Conservation (phyloP, 345 rosid species). For the Turnera subulata region DNA sequence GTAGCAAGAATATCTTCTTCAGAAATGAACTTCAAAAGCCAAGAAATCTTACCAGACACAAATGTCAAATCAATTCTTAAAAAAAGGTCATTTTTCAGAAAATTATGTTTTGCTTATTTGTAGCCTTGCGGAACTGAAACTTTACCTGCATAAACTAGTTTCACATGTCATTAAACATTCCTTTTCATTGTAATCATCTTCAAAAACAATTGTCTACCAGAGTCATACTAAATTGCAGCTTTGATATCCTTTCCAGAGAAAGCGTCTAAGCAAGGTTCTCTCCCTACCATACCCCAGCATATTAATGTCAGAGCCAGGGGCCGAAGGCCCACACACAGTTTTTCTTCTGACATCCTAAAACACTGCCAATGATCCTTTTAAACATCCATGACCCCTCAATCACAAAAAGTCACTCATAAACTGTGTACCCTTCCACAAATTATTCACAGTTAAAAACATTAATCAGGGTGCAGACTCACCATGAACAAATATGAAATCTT, state of each 20-base stretch:
- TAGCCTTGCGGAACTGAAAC: too few relatives aligned
- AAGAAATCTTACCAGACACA: neutral
- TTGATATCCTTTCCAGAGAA: neutral
- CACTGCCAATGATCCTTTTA: too few relatives aligned
- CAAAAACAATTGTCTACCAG: too few relatives aligned
- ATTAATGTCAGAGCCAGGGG: neutral
- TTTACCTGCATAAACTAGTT: too few relatives aligned
- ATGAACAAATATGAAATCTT: slow-evolving; percentile 88
- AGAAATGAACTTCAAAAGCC: neutral
- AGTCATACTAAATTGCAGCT: neutral
- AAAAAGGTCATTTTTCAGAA: too few relatives aligned
- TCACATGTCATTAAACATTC: too few relatives aligned
- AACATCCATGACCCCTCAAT: too few relatives aligned
- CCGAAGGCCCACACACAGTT: neutral
- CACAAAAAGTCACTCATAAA: neutral
- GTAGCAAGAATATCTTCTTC: neutral
- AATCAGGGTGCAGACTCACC: slow-evolving; percentile 44
- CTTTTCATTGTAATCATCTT: too few relatives aligned
- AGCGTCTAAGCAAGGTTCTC: neutral
- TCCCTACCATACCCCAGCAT: neutral
- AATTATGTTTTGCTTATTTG: too few relatives aligned
- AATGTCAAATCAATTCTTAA: neutral
- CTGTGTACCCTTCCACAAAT: neutral
- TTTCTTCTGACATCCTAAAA: too few relatives aligned
- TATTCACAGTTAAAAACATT: slow-evolving; percentile 2